Conservation (phyloP, 2,329 filamentous ascomycete species). For the Trichoderma sp. region DNA sequence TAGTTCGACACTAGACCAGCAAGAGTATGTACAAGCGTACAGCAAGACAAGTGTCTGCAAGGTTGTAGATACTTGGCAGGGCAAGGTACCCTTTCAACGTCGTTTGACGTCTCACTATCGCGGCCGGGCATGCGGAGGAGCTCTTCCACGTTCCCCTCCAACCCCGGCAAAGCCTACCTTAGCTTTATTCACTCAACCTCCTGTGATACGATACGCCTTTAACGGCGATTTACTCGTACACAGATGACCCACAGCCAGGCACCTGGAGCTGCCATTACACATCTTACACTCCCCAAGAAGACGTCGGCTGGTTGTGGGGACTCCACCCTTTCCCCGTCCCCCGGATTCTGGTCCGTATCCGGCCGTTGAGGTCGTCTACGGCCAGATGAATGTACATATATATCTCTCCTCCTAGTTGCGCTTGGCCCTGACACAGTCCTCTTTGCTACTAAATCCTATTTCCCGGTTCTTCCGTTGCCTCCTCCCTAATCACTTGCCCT, state of each 20-base stretch:
- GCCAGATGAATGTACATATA: background rate
- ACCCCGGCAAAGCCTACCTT: background rate
- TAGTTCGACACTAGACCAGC: background rate
- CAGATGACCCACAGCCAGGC: slow-evolving; percentile 12
- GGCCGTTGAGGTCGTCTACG: background rate
- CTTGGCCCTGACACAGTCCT: background rate
- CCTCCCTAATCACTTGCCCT: background rate
- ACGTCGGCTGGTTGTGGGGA: slow-evolving; percentile 14
- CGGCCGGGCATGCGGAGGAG: slow-evolving; percentile 21
- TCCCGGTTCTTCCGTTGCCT: slow-evolving; percentile 1
- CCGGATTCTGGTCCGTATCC: slow-evolving; percentile 17
- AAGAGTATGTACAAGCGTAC: slow-evolving; percentile 9
- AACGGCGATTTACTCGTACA: background rate
- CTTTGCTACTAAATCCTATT: background rate
- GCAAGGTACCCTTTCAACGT: slow-evolving; percentile 1
- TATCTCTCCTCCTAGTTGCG: background rate
- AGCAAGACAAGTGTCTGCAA: background rate
- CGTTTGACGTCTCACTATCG: background rate
- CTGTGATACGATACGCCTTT: background rate
- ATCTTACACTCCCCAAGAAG: slow-evolving; percentile 3
- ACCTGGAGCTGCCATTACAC: background rate
- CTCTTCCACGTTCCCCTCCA: background rate
- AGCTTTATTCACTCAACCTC: background rate
- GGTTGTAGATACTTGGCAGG: slow-evolving; percentile 1
- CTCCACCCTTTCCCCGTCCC: slow-evolving; percentile 17